phyloP scores from a whole-genome alignment of 257 asterid species.

The Capsicum chinense region DNA sequence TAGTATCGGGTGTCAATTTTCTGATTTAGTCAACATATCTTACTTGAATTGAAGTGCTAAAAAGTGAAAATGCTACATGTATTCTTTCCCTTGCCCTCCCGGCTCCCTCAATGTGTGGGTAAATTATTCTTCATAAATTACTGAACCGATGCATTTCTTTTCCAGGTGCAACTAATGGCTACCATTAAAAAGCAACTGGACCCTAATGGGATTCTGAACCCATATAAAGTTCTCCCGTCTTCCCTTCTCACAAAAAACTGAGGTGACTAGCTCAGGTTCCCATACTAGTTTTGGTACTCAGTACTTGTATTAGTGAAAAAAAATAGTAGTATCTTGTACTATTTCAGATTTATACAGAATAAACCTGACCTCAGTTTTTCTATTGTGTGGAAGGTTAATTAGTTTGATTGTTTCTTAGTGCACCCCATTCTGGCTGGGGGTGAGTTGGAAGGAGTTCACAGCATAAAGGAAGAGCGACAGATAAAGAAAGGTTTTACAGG shows the following conservation, averaged over 20 bases:
- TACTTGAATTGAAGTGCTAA: not conserved
- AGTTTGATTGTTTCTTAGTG: not conserved
- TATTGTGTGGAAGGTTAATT: not conserved
- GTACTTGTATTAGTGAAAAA: not conserved
- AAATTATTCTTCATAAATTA: not conserved
- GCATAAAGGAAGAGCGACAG: not conserved
- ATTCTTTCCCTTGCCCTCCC: not conserved
- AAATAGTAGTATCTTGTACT: not conserved
- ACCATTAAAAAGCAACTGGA: constrained; percentile 78
- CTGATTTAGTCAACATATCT: not conserved
- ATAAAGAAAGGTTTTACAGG: not conserved
- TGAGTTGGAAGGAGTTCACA: not conserved
- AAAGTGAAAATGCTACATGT: not conserved
- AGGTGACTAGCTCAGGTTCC: constrained; percentile 12
- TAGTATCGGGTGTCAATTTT: not conserved
- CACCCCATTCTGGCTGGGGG: not conserved
- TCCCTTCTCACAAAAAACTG: constrained; percentile 44
- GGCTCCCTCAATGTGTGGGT: not conserved
- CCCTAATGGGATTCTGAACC: constrained; percentile 93
- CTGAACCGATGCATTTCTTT: not conserved
- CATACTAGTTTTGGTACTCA: not conserved
- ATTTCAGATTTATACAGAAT: constrained; percentile 13
- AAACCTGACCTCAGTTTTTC: not conserved
- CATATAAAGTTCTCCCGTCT: constrained; percentile 89
- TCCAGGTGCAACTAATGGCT: constrained; percentile 86